Base-by-base conservation (phyloP, 2,329 filamentous ascomycete species). In the Trichoderma sp. region DNA sequence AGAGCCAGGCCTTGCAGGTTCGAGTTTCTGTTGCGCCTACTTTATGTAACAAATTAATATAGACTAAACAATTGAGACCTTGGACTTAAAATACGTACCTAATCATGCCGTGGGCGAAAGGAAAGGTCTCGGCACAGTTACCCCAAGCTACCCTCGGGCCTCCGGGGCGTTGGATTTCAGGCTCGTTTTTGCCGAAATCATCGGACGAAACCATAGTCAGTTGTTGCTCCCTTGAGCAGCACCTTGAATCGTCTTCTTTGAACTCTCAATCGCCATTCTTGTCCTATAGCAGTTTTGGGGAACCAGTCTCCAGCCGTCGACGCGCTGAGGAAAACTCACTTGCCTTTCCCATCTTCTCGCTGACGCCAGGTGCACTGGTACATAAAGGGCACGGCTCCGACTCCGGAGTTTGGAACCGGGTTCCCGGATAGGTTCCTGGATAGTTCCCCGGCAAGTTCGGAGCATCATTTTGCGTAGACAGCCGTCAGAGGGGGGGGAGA, bases 391-490 rank as follows among this genome's bases (percentile, higher is more conserved):
- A 19, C 5, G 4, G 39, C 8, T 10, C 39, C 39, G 39, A 19
- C 9, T 42, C 39, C 39, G 12, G 39, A 9, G 0, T 0, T 1
- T 9, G 15, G n/a, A n/a, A n/a, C n/a, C n/a, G n/a, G n/a, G n/a
- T n/a, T n/a, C n/a, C n/a, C n/a, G n/a, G n/a, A n/a, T n/a, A n/a
- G n/a, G n/a, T n/a, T n/a, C n/a, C n/a, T n/a, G n/a, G n/a, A n/a
- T n/a, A 42, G 39, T 42, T 42, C 19, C n/a, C 39, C 39, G 3
- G 39, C 39, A 9, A 42, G 39, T 42, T 9, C 19, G 39, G 8
- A n/a, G 39, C 39, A 42, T n/a, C 39, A 42, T 42, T n/a, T 42
- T 19, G 39, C 39, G 39, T 42, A 42, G 9, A 42, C 39, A 42
- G 39, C 39, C 9, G 39, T 42, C 0, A 42, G n/a, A n/a, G 39